Evolutionary conservation across 1,284 basidiomycete species (phyloP).

Genomic region (Ustilago trichophora): DNA sequence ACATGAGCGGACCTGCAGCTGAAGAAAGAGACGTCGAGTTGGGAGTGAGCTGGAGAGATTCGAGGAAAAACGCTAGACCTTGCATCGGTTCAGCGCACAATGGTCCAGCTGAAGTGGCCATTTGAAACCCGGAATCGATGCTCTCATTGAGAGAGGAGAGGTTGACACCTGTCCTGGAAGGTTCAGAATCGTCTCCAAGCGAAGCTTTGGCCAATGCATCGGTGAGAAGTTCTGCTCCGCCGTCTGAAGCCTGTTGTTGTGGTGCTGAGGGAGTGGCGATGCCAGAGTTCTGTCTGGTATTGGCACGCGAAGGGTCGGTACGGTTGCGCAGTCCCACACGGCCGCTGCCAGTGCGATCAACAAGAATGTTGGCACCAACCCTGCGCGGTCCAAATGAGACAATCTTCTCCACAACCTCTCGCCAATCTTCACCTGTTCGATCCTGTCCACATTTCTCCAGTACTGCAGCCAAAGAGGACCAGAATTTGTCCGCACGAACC

Average conservation of each 20-base stretch:
- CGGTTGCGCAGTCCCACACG: conserved; percentile 20
- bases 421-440: conserved; percentile 83
- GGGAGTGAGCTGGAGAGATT: conserved; percentile 68
- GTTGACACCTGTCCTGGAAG: neutral
- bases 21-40: conserved; percentile 77
- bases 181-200: conserved; percentile 13
- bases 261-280: conserved; percentile 21
- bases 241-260: neutral
- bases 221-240: conserved; percentile 14
- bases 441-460: conserved; percentile 68
- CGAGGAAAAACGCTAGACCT: conserved; percentile 90
- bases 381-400: conserved; percentile 92
- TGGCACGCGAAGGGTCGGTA: conserved; percentile 25
- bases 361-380: conserved; percentile 84
- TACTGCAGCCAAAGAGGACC: conserved; percentile 75
- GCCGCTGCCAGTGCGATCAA: conserved; percentile 71
- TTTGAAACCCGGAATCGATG: conserved; percentile 92
- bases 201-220: conserved; percentile 24
- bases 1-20: conserved; percentile 86
- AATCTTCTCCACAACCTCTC: conserved; percentile 75
- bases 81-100: conserved; percentile 94
- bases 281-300: conserved; percentile 23
- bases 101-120: conserved; percentile 92
- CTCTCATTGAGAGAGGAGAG: conserved; percentile 54
- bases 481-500: conserved; percentile 74